Base-by-base conservation (phyloP, 805 yeast species). In the Cyberlindnera lachancei region DNA sequence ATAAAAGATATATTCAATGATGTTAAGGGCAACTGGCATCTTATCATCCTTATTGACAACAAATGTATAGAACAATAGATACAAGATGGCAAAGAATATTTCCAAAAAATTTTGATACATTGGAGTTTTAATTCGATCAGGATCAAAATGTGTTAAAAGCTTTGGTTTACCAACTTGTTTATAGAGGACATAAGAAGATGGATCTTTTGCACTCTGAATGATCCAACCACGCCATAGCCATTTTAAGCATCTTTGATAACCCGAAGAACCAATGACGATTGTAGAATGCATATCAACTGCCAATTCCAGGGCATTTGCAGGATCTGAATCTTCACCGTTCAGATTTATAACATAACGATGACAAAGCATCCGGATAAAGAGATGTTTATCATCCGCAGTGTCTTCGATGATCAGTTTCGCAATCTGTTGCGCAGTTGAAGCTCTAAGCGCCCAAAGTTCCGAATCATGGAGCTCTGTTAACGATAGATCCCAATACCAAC, bases 171-270 rank as follows among this genome's bases (percentile, higher is more conserved):
- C 64, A 11, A 77, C 70, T 1, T 75, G 75, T 39, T 66, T 70
- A 53, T 79, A 84, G 35, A 78, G 49, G 17, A 73, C 77, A 46
- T 80, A 86, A 12, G 76, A 74, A 16, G 71, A 67, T 6, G 92
- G 84, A 50, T 84, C 85, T 11, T 53, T 55, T 10, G 76, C 72
- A 15, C 80, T 71, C 56, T 85, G 95, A 31, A 82, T 68, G 40
- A 86, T 82, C 94, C 95, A 84, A 18, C 96, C 96, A 35, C 88
- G 64, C 96, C 96, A 86, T 30, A 86, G 56, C 94, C 95, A 86
- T 44, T 79, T 75, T 48, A 85, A 69, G 59, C 95, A 84, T 33
- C 94, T 62, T 56, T 86, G 95, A 54, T 75, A 86, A 0, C 95
- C 95, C 7, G 79, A 62, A 0, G 94, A 74, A 3, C 86, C 78